phyloP scores from a whole-genome alignment of 2,329 filamentous ascomycete genomes.

The Claviceps purpurea region DNA sequence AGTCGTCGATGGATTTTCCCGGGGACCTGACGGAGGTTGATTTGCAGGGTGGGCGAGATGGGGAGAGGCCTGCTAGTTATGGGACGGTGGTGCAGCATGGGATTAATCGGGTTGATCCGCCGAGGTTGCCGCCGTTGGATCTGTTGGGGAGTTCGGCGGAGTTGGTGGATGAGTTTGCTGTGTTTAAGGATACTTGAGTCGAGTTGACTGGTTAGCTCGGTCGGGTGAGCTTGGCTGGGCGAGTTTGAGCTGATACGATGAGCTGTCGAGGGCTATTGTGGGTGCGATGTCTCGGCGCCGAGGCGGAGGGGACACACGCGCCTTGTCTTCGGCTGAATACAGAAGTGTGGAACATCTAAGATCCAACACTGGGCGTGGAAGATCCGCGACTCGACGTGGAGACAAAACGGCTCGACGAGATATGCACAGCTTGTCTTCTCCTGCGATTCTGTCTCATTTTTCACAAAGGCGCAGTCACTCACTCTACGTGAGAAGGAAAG shows the following conservation, averaged over 20 bases:
- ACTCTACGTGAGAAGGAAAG: too few species aligned
- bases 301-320: neutral
- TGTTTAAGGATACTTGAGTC: neutral
- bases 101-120: constrained; percentile 38
- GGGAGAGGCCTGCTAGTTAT: constrained; percentile 39
- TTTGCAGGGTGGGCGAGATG: constrained; percentile 18
- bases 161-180: constrained; percentile 30
- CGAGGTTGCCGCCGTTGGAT: constrained; percentile 28
- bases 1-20: constrained; percentile 34
- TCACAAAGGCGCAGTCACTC: too few species aligned
- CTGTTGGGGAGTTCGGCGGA: constrained; percentile 43
- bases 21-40: constrained; percentile 32
- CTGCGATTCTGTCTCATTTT: too few species aligned
- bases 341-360: too few species aligned
- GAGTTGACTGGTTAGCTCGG: neutral
- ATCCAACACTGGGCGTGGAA: too few species aligned
- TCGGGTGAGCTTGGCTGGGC: neutral
- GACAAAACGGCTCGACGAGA: too few species aligned
- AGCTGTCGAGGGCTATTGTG: neutral
- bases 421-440: too few species aligned
- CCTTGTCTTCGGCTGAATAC: too few species aligned
- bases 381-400: too few species aligned
- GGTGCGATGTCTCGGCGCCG: neutral
- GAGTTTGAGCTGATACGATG: neutral
- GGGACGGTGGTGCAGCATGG: constrained; percentile 46